Percentiles rank a stretch among this genome's conserved stretches.
Evolutionary conservation across 495 filamentous ascomycete species (phyloP).

Genomic region (Pseudevernia furfuracea): DNA sequence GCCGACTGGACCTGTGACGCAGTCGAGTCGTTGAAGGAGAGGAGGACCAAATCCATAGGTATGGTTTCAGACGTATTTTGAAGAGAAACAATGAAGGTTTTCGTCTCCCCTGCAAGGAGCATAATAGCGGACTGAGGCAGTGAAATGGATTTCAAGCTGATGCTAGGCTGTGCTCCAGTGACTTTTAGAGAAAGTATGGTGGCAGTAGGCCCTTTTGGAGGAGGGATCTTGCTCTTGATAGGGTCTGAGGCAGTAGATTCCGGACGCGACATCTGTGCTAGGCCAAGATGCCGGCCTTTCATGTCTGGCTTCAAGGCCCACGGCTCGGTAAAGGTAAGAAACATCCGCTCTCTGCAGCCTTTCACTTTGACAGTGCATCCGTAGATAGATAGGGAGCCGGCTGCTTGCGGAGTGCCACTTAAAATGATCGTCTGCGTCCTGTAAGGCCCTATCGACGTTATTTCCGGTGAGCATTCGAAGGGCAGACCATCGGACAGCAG

Average conservation of each 20-base stretch:
- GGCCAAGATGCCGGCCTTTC: conserved; percentile 37
- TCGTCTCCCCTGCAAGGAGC: conserved; percentile 80
- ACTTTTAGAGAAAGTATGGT: conserved; percentile 56
- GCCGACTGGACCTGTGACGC: conserved; percentile 67
- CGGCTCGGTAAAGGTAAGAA: conserved; percentile 69
- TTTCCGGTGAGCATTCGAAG: conserved; percentile 58
- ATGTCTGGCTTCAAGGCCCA: conserved; percentile 64
- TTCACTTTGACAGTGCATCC: conserved; percentile 74
- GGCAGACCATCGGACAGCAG: conserved; percentile 63
- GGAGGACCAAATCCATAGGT: conserved; percentile 72
- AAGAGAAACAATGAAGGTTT: conserved; percentile 69
- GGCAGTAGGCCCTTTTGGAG: conserved; percentile 21
- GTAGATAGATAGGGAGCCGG: conserved; percentile 63
- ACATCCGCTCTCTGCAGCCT: conserved; percentile 71
- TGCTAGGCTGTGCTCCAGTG: conserved; percentile 66
- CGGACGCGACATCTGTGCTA: conserved; percentile 57
- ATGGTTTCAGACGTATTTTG: conserved; percentile 64
- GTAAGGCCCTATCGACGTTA: conserved; percentile 66
- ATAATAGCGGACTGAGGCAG: conserved; percentile 81
- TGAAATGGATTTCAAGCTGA: conserved; percentile 66
- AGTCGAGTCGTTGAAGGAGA: conserved; percentile 86
- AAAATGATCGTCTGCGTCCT: conserved; percentile 72
- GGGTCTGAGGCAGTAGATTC: conserved; percentile 41
- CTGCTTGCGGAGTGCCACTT: conserved; percentile 53
- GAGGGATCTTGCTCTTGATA: conserved; percentile 33